A percentile compares a stretch with the other conserved stretches of the same genome.
Evolutionary conservation across 495 filamentous ascomycete genomes (phyloP).

Genomic region (Hypomontagnella submonticulosa): DNA sequence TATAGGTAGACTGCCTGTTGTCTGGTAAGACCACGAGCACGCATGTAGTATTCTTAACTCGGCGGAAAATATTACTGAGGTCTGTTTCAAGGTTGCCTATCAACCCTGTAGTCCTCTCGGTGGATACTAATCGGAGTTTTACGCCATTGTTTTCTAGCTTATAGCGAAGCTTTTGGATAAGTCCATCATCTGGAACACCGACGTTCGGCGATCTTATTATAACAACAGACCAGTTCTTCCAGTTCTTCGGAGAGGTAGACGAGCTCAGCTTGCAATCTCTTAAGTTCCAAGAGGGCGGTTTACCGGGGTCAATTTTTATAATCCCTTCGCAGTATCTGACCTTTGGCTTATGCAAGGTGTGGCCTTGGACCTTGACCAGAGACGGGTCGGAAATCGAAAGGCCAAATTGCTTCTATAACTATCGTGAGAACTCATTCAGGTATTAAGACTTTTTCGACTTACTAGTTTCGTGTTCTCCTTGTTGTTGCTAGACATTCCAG

Average conservation of each 20-base stretch:
- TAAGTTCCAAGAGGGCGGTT: neutral
- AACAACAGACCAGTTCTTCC: no score
- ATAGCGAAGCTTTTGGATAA: no score
- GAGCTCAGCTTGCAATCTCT: neutral
- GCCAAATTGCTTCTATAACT: neutral
- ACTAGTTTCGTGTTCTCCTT: neutral
- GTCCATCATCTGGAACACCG: no score
- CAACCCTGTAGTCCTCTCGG: no score
- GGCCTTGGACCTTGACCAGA: conserved; percentile 4
- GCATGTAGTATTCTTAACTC: neutral
- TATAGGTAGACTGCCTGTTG: neutral
- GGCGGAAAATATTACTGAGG: neutral
- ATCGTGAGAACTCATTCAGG: neutral
- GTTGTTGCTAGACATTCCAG: neutral
- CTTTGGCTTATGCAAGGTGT: neutral
- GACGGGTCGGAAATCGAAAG: neutral
- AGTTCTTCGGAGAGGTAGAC: no score
- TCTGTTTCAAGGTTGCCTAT: no score
- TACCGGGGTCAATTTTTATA: neutral
- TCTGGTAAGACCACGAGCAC: conserved; percentile 5
- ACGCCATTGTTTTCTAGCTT: no score
- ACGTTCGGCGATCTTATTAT: no score
- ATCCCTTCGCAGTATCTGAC: neutral
- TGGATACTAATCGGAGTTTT: no score
- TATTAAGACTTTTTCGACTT: neutral